A percentile compares a stretch with the other conserved stretches of the same genome.
Evolutionary conservation across 2,329 filamentous ascomycete genomes (phyloP).

Genomic region (Laburnicola sp.): DNA sequence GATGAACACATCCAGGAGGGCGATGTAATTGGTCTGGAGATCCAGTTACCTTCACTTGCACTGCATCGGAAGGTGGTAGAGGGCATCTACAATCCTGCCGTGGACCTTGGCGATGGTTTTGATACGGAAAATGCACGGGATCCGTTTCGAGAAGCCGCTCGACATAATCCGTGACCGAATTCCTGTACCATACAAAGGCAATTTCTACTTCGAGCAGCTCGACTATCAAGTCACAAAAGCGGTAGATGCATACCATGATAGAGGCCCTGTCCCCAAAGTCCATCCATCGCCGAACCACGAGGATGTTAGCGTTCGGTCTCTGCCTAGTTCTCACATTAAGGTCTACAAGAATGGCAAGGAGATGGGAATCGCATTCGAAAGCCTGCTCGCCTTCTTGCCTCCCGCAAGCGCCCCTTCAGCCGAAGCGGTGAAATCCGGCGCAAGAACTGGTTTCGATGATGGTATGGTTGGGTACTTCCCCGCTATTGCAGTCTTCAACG

Average conservation of each 20-base stretch:
- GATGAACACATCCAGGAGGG: slow-evolving; percentile 81
- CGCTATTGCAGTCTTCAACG: slow-evolving; percentile 86
- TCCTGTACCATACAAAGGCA: slow-evolving; percentile 89
- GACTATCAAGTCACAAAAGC: slow-evolving; percentile 88
- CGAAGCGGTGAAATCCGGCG: slow-evolving; percentile 70
- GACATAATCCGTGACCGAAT: slow-evolving; percentile 95
- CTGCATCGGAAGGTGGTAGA: slow-evolving; percentile 87
- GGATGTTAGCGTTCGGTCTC: slow-evolving; percentile 74
- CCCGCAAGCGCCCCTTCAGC: slow-evolving; percentile 77
- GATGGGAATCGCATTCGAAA: slow-evolving; percentile 84
- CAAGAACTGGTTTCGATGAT: slow-evolving; percentile 86
- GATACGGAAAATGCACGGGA: slow-evolving; percentile 50
- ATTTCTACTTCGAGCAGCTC: slow-evolving; percentile 91
- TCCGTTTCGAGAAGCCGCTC: slow-evolving; percentile 55
- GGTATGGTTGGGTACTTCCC: slow-evolving; percentile 96
- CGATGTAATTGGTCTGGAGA: slow-evolving; percentile 92
- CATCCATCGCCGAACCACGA: slow-evolving; percentile 75
- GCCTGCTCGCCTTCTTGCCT: slow-evolving; percentile 87
- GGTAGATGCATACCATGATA: slow-evolving; percentile 67
- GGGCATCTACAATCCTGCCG: slow-evolving; percentile 83
- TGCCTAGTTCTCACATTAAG: slow-evolving; percentile 83
- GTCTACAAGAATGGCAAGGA: slow-evolving; percentile 90
- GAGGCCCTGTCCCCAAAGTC: slow-evolving; percentile 61
- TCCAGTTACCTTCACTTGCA: slow-evolving; percentile 81
- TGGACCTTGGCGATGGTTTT: slow-evolving; percentile 66